Base-by-base conservation (phyloP, 164 flowering plant species). In the Akebia trifoliata region DNA sequence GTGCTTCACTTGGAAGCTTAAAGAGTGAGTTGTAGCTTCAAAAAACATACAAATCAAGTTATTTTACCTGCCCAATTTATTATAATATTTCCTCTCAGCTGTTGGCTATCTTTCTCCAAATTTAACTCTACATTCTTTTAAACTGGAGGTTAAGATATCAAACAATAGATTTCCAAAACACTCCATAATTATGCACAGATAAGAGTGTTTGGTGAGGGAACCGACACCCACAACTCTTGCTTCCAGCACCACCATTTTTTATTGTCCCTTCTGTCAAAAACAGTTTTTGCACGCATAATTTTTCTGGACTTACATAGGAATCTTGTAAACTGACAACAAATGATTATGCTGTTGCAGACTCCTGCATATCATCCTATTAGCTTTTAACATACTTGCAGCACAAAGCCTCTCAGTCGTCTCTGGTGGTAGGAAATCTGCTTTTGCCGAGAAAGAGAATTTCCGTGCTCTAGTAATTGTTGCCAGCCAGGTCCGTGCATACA, bases 381-480 rank as follows among this genome's bases (percentile, higher is more conserved):
- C 78, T 43, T 81, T 86, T 47, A 92, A 92, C 67, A 54, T 69
- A 38, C 18, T 87, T 56, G 65, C 74, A 14, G 59, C 82, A 15
- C 50, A 53, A 59, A 68, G 73, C 64, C 69, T 85, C 28, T 74
- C 88, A 20, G 61, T 67, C 50, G 40, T 78, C 62, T 63, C 81
- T 53, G 90, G 91, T 50, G 83, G 81, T 56, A 61, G 55, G 30
- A 61, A 64, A 44, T 84, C 88, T 11, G 64, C 76, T 60, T 83
- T 84, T 67, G 56, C 83, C 6, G 73, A 77, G 72, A 73, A 77
- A 74, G 79, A 79, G 70, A 92, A 92, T 70, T 77, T 67, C 45
- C 71, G 63, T 53, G 95, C 98, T 45, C 71, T 83, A 56, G 37
- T 85, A 26, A 74, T 92, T 43, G 95, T 91, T 65, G 84, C 95